A percentile compares a stretch with the other conserved stretches of the same genome.
phyloP scores from a whole-genome alignment of 441 rosid genomes.

The Dalechampia spathulata region DNA sequence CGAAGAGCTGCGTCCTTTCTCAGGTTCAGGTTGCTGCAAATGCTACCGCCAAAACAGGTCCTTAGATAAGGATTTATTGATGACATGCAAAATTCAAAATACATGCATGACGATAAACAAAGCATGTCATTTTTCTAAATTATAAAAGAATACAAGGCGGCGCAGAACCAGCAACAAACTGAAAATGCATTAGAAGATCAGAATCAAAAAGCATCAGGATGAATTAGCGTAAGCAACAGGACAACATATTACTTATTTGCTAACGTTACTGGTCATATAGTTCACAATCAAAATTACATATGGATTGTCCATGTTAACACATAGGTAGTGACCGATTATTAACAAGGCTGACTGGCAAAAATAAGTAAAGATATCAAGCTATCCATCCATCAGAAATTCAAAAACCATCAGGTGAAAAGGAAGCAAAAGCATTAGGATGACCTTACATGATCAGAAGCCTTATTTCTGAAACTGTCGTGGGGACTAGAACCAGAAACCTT shows the following conservation, averaged over 20 bases:
- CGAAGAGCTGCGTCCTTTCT: constrained; percentile 55
- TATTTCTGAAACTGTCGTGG: constrained; percentile 58
- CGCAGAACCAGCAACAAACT: too few relatives aligned
- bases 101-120: too few relatives aligned
- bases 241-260: too few relatives aligned
- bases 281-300: neutral
- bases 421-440: constrained; percentile 15
- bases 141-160: too few relatives aligned
- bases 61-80: constrained; percentile 3
- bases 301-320: neutral
- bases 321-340: neutral
- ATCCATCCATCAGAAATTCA: neutral
- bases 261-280: too few relatives aligned
- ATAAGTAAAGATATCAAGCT: neutral
- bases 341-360: neutral
- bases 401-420: neutral
- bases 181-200: neutral
- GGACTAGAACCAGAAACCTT: constrained; percentile 48
- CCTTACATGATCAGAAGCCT: constrained; percentile 57
- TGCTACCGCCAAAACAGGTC: constrained; percentile 2
- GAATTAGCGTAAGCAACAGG: too few relatives aligned
- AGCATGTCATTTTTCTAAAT: too few relatives aligned
- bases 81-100: too few relatives aligned
- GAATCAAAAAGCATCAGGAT: too few relatives aligned
- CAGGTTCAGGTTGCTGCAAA: constrained; percentile 57